Evolutionary conservation across 805 yeast species (phyloP).

Genomic region (Blastobotrys parvus): DNA sequence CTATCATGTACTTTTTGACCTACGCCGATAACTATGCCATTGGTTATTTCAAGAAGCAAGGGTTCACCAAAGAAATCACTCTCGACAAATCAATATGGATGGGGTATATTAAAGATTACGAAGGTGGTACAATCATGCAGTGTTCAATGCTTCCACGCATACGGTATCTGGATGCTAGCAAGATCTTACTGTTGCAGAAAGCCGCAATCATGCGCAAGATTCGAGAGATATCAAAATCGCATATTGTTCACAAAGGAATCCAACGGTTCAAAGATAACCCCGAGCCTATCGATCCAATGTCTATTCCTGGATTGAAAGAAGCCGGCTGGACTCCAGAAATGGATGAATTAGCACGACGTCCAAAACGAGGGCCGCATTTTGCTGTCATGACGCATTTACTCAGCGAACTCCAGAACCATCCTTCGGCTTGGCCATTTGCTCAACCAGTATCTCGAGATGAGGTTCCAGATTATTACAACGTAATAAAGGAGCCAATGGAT

Average conservation of each 20-base stretch:
- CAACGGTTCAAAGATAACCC: slow-evolving; percentile 49
- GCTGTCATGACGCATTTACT: slow-evolving; percentile 85
- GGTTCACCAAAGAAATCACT: slow-evolving; percentile 90
- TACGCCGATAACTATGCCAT: slow-evolving; percentile 99
- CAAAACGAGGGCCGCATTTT: slow-evolving; percentile 90
- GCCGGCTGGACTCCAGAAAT: slow-evolving; percentile 98
- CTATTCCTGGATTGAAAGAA: slow-evolving; percentile 83
- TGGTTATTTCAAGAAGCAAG: slow-evolving; percentile 97
- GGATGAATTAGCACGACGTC: slow-evolving; percentile 93
- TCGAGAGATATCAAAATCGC: slow-evolving; percentile 66
- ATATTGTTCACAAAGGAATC: slow-evolving; percentile 75
- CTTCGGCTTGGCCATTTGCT: slow-evolving; percentile 97
- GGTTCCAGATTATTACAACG: slow-evolving; percentile 93
- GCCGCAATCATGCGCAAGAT: slow-evolving; percentile 87
- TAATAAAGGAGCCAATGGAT: slow-evolving; percentile 97
- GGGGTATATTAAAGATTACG: slow-evolving; percentile 98
- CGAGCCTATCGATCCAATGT: slow-evolving; percentile 56
- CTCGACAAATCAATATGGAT: slow-evolving; percentile 84
- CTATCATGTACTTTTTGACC: slow-evolving; percentile 77
- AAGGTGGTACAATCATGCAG: slow-evolving; percentile 98
- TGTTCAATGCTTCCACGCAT: slow-evolving; percentile 86
- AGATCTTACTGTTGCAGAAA: slow-evolving; percentile 76
- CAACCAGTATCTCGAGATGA: slow-evolving; percentile 89
- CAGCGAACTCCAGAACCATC: slow-evolving; percentile 85
- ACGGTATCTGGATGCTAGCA: slow-evolving; percentile 81